phyloP scores from a whole-genome alignment of 306 rosid species.

The Sphenostylis stenocarpa region DNA sequence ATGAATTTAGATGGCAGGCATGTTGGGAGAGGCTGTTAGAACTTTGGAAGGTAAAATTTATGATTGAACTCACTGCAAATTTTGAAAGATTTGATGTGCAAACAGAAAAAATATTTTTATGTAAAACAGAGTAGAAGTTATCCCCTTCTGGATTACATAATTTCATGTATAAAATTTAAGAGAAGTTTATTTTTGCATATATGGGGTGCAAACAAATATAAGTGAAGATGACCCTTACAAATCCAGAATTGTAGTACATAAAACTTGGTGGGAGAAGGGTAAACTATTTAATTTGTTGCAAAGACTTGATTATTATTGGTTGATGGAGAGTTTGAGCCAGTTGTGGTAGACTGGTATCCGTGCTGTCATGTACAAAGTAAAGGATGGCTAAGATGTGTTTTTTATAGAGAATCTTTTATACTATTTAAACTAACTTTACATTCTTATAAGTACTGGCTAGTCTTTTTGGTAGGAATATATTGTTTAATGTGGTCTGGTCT shows the following conservation, averaged over 20 bases:
- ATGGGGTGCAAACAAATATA: background rate
- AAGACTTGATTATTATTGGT: background rate
- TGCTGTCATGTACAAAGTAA: background rate
- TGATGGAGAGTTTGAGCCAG: background rate
- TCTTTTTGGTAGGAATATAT: slow-evolving; percentile 5
- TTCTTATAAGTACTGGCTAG: background rate
- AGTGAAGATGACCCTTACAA: background rate
- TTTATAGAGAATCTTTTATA: slow-evolving; percentile 1
- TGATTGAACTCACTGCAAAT: background rate
- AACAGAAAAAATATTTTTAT: background rate
- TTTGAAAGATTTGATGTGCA: background rate
- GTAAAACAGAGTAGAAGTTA: background rate
- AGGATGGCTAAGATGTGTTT: background rate
- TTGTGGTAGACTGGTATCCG: background rate
- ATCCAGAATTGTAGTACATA: background rate
- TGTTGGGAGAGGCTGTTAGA: background rate
- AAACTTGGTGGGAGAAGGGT: background rate
- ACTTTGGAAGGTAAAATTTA: background rate
- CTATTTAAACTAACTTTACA: background rate
- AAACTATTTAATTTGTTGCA: background rate
- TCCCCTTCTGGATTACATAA: background rate
- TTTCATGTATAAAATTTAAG: background rate
- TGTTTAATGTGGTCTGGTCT: slow-evolving; percentile 1
- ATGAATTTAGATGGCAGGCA: background rate
- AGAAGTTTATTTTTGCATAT: background rate